Evolutionary conservation across 352 stramenopile genomes (phyloP).

Genomic region (Pythium aquatile): DNA sequence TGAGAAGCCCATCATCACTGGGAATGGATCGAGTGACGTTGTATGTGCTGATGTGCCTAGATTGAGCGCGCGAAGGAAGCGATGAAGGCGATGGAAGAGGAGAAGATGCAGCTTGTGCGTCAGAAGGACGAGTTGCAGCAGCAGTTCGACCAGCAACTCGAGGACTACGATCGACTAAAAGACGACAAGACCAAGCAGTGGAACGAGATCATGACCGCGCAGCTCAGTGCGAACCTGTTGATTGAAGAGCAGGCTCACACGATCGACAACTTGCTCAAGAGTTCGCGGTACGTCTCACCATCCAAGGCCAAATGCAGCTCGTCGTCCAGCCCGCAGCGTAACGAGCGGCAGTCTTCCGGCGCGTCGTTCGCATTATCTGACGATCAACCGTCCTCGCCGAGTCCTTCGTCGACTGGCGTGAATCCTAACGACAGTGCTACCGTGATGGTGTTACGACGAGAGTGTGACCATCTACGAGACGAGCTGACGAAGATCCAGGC

Average conservation of each 20-base stretch:
- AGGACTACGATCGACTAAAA: slow-evolving; percentile 53
- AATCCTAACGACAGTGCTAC: slow-evolving; percentile 5
- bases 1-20: not conserved
- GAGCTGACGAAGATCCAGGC: slow-evolving; percentile 29
- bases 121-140: slow-evolving; percentile 40
- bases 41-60: slow-evolving; percentile 13
- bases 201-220: slow-evolving; percentile 69
- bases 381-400: not conserved
- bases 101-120: slow-evolving; percentile 38
- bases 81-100: slow-evolving; percentile 35
- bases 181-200: slow-evolving; percentile 62
- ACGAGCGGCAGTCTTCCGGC: slow-evolving; percentile 6
- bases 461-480: slow-evolving; percentile 31
- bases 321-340: slow-evolving; percentile 12
- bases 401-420: not conserved
- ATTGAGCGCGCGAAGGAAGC: slow-evolving; percentile 32
- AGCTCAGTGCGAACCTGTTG: slow-evolving; percentile 70
- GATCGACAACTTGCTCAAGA: slow-evolving; percentile 68
- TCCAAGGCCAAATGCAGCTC: slow-evolving; percentile 29
- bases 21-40: not conserved
- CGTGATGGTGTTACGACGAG: slow-evolving; percentile 27
- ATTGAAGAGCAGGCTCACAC: slow-evolving; percentile 82
- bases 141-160: slow-evolving; percentile 45
- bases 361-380: slow-evolving; percentile 3
- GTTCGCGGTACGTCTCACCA: slow-evolving; percentile 43